Conservation (phyloP, 805 yeast genomes). For the Komagataella pseudopastoris region DNA sequence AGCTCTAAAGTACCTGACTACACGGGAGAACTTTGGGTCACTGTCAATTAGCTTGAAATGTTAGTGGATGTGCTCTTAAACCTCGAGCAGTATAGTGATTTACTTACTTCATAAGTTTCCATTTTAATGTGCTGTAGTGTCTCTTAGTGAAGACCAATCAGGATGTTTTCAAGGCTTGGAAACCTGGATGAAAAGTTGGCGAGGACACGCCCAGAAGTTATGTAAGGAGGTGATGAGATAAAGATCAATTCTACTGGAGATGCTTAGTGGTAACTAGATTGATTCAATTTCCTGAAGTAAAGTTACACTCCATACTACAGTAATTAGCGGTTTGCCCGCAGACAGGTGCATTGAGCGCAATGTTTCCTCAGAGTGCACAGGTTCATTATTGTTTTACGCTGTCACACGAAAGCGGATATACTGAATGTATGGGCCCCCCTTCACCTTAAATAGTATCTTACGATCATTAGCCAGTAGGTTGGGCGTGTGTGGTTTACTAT, state of each 20-base stretch:
- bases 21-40: conserved; percentile 67
- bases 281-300: too few species aligned
- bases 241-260: neutral
- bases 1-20: conserved; percentile 57
- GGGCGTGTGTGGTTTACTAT: too few species aligned
- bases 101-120: neutral
- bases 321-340: too few species aligned
- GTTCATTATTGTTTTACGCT: too few species aligned
- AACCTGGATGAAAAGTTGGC: neutral
- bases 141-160: neutral
- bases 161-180: neutral
- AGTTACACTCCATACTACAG: too few species aligned
- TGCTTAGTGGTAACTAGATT: too few species aligned
- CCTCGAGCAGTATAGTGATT: neutral
- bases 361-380: too few species aligned
- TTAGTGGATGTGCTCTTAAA: neutral
- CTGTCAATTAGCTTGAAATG: conserved; percentile 44
- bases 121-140: neutral
- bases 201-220: neutral
- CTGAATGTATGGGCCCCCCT: too few species aligned
- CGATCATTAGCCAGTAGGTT: too few species aligned
- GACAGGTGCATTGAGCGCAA: too few species aligned
- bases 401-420: too few species aligned
- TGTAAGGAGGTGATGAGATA: neutral
- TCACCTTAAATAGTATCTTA: too few species aligned